These are phyloP conservation scores for Kappamyces sp. DNA, from an alignment of 192 early-diverging fungal genomes.

Conservation along the genomic window DNA sequence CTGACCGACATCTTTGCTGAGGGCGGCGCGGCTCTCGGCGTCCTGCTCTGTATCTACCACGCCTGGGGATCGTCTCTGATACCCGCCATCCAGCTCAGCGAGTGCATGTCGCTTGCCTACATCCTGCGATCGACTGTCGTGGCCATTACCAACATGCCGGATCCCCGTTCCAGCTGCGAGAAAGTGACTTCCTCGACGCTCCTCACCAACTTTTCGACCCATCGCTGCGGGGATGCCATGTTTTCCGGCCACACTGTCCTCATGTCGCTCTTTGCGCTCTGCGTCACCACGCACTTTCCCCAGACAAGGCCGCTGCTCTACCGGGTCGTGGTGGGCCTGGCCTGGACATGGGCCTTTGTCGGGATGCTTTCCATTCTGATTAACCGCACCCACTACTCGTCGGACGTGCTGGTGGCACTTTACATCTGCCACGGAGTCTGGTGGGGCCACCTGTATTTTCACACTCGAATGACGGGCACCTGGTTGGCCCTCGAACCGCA, in stretches of 20 bases:
- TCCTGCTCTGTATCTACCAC: slow-evolving; percentile 43
- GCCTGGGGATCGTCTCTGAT: slow-evolving; percentile 38
- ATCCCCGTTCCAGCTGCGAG: slow-evolving; percentile 52
- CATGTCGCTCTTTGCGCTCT: slow-evolving; percentile 52
- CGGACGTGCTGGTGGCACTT: slow-evolving; percentile 56
- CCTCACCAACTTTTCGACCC: slow-evolving; percentile 51
- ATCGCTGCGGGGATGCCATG: slow-evolving; percentile 61
- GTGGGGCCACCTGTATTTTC: slow-evolving; percentile 7
- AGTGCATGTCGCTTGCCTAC: slow-evolving; percentile 47
- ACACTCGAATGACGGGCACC: too few relatives aligned
- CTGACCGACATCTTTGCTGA: slow-evolving; percentile 59
- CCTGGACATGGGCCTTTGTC: slow-evolving; percentile 46
- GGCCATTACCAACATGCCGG: slow-evolving; percentile 61
- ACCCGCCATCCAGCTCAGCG: slow-evolving; percentile 46
- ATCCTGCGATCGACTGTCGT: slow-evolving; percentile 56
- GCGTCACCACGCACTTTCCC: slow-evolving; percentile 32
- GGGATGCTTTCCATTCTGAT: slow-evolving; percentile 54
- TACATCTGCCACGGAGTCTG: slow-evolving; percentile 48
- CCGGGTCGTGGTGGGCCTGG: slow-evolving; percentile 36
- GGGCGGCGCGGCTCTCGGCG: slow-evolving; percentile 46
- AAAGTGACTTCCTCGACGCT: slow-evolving; percentile 43
- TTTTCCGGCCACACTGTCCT: slow-evolving; percentile 63
- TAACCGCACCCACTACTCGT: slow-evolving; percentile 60
- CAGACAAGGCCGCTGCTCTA: slow-evolving; percentile 14
- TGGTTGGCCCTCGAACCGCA: too few relatives aligned